Conservation (phyloP, 371 early-diverging fungal genomes). For the Mortierella sp. region DNA sequence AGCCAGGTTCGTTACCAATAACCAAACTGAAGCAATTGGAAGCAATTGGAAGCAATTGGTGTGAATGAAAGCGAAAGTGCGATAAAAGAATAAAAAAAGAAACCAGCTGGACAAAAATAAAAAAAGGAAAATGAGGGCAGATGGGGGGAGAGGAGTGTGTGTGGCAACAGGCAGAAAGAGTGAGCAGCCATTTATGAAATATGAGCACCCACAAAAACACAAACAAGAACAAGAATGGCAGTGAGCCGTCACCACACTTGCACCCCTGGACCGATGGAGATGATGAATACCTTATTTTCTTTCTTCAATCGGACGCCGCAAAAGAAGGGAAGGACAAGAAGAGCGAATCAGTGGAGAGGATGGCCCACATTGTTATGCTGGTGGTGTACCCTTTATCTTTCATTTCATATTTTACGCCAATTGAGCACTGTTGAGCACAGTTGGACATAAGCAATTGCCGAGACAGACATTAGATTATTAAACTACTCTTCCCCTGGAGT, state of each 20-base stretch:
- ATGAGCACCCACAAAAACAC: neutral
- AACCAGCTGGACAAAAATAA: neutral
- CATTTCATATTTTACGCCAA: neutral
- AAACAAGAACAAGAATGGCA: neutral
- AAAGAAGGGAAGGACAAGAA: neutral
- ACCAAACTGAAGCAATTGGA: neutral
- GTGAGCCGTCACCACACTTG: neutral
- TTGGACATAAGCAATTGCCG: neutral
- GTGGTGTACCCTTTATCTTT: neutral
- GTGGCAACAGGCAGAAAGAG: neutral
- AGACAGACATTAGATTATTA: neutral
- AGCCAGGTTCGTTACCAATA: neutral
- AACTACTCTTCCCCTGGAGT: neutral
- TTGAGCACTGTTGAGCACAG: slow-evolving; percentile 6
- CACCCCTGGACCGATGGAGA: neutral
- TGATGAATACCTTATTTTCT: neutral
- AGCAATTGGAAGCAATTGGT: neutral
- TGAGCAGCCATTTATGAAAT: neutral
- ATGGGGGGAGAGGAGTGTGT: neutral
- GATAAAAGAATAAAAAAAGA: neutral
- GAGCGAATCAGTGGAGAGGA: neutral
- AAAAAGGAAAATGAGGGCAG: neutral
- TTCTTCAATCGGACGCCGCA: neutral
- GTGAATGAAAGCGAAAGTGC: neutral
- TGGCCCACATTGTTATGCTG: neutral